Evolutionary conservation across 2,329 filamentous ascomycete species (phyloP), one percentile per base, ranked within the genome.

Genomic region (Zelopaecilomyces penicillatus): DNA sequence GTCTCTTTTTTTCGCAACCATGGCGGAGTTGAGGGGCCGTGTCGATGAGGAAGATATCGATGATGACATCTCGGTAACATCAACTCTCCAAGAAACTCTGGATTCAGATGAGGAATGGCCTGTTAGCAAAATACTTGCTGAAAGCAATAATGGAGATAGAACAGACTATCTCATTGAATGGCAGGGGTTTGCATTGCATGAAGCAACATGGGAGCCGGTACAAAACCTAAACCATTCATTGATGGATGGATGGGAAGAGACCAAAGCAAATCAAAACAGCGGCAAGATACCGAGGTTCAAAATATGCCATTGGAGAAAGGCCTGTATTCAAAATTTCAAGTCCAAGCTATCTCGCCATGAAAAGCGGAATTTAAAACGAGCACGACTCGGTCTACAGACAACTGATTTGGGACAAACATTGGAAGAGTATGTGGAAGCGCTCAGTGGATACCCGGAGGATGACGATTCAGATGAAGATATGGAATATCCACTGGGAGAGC

Each of bases 111-210:
- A 67, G 5, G 70, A 74, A 48, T 81, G 73, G 57, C 56, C 63
- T 5, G 69, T 82, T 5, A 70, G 75, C 35, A 60, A 62, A 8
- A 70, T 83, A 35, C 61, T 81, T 5, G 69, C 71, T 0, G 69
- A 79, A 49, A 64, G 60, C 6, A 43, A 52, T 4, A 46, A 62
- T 3, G 47, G 55, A 3, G 60, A 57, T 3, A 39, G 48, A 26
- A 44, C 44, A 3, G 51, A 50, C 37, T 70, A 62, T 46, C 57
- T 70, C 4, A 55, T 69, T 8, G 50, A 62, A 43, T 70, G 67
- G 67, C 55, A 60, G 19, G 60, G 58, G 2, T 68, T 55, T 39
- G 50, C 55, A 1, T 53, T 70, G 0, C 47, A 52, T 30, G 57
- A 62, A n/a, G 63, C 64, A 38, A 64, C 62, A 3, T 80, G 76